Conservation (phyloP, 163 green algal species). For the Prototheca wickerhamii region DNA sequence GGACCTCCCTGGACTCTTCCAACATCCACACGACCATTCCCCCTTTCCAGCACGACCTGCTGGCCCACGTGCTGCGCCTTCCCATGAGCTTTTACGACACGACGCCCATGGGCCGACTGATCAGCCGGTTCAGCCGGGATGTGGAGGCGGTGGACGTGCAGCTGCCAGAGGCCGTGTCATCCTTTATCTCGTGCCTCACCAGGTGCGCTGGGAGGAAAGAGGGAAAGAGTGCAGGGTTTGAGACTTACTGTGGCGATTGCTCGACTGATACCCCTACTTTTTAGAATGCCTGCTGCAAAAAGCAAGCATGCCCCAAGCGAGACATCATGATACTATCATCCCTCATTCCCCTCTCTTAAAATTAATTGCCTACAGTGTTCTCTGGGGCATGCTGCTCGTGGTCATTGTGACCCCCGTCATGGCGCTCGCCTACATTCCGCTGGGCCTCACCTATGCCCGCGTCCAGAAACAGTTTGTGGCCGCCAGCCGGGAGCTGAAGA, state of each 20-base stretch:
- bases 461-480: constrained; percentile 71
- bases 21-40: too few species aligned
- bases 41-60: constrained; percentile 54
- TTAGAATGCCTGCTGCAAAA: too few species aligned
- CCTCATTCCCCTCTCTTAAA: not conserved
- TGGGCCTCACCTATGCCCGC: constrained; percentile 58
- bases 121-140: constrained; percentile 91
- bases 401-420: constrained; percentile 49
- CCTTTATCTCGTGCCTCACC: constrained; percentile 51
- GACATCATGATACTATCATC: not conserved
- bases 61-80: constrained; percentile 70
- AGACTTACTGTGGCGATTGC: too few species aligned
- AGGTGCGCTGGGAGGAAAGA: constrained; percentile 19
- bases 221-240: too few species aligned
- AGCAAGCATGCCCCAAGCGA: too few species aligned
- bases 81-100: constrained; percentile 95
- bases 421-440: constrained; percentile 49
- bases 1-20: too few species aligned
- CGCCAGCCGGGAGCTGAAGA: constrained; percentile 73
- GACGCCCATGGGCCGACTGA: constrained; percentile 74
- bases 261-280: too few species aligned
- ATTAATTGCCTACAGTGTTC: constrained; percentile 17
- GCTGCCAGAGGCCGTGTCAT: constrained; percentile 37
- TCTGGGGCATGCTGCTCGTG: constrained; percentile 61
- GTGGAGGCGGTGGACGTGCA: constrained; percentile 61